Evolutionary conservation across 1,284 basidiomycete genomes (phyloP), one percentile per base, ranked within the genome.

Genomic region (Fomitiporia mediterranea): DNA sequence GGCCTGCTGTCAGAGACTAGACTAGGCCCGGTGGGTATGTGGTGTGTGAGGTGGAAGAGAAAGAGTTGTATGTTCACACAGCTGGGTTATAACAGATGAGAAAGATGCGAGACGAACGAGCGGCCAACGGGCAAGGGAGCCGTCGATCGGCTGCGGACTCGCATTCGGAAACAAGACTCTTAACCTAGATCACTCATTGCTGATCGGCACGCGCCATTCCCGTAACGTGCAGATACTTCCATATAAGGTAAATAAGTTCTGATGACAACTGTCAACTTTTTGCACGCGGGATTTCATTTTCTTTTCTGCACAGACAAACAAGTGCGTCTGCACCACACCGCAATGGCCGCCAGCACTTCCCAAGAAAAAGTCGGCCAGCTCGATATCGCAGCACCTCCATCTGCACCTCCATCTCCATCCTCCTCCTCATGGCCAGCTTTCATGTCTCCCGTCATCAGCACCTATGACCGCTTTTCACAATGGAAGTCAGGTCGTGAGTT

Each of bases 401-500:
- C 62, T 23, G 23, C 59, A 50, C 17, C 62, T 15, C 27, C 43
- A 40, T 17, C 47, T 21, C 34, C 32, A 34, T 61, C 63, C 21
- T 57, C 61, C 7, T 62, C 67, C 38, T 66, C 69, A 50, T 70
- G 69, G 60, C 64, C 70, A 43, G 74, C 75, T 17, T n/a, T n/a
- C n/a, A n/a, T n/a, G n/a, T n/a, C n/a, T n/a, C 84, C 89, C 11
- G 72, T 91, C 59, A 76, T 78, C 56, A 82, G 79, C 70, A 76
- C 81, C 28, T 89, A 86, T 68, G 76, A 80, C 65, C 82, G 86
- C 59, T 86, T 94, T 71, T 78, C 86, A 61, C 73, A 81, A 72
- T 94, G 91, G 91, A 83, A 91, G 65, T 78, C 80, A 66, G 79
- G 83, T 62, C 78, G 94, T 63, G 89, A 86, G 48, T 76, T 97